Base-by-base conservation (phyloP, 768 basidiomycete species). In the Xerocomellus amylosporus region DNA sequence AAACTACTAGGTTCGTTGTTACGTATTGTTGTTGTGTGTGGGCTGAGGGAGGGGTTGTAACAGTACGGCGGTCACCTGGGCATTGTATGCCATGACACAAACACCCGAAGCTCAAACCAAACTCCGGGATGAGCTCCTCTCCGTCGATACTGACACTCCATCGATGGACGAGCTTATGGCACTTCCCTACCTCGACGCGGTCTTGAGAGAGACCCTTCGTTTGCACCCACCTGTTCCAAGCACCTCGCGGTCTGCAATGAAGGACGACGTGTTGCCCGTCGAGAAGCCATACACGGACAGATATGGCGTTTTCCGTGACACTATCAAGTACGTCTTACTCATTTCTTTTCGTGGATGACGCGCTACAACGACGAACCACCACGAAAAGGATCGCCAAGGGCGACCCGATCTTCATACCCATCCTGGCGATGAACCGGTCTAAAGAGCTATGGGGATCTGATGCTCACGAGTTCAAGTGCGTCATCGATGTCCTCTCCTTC, bases 171-270 rank as follows among this genome's bases (percentile, higher is more conserved):
- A 84, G 30, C 76, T 91, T 1, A 79, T 81, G 52, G 73, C 77
- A 4, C 73, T 93, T 4, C 79, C 85, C 0, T 89, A 87, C 61
- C 81, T 91, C n/a, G 89, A 89, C 57, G 74, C 73, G 19, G 78
- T 87, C 10, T 74, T 86, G 2, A 77, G 80, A 8, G 87, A 88
- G 68, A 80, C 77, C 0, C 66, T 88, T 52, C 79, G 86, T 0
- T 43, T 84, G 1, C 75, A 87, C 55, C 49, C 83, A 0, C 83
- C 84, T 0, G 77, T 86, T 3, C 69, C 77, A 0, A 58, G 57
- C 15, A 77, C 76, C 0, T 52, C 73, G 9, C 71, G 83, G 8
- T 63, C 75, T 2, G 80, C 83, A 0, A 72, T 70, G 41, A 74
- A 77, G 48, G 81, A 86, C 48, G 83, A 85, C 45, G 59, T 80